Base-by-base conservation (phyloP, 306 rosid genomes). In the Dryas alaskensis region DNA sequence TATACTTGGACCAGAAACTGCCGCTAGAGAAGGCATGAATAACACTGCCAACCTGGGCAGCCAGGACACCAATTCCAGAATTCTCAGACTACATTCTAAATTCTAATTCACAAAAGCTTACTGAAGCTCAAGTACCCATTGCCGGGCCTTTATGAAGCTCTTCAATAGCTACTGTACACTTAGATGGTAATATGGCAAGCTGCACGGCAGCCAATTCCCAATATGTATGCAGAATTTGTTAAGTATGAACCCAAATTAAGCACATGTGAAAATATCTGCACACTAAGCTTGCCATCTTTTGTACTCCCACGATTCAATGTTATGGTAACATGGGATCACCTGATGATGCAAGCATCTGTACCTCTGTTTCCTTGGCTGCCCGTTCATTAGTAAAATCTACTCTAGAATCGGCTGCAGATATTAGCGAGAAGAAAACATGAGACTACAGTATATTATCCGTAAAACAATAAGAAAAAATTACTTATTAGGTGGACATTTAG, bases 1-100 rank as follows among this genome's bases (percentile, higher is more conserved):
- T 69, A 83, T 80, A 81, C 75, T 72, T 84, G 77, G 86, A 81
- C 89, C 89, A 85, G 86, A 86, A 85, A 92, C 92, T 92, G 93
- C 99, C 99, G 87, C 99, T 73, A 94, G 99, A 86, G 98, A 92
- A 86, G 96, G 96, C 97, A 86, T 79, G 83, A 73, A 76, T 83
- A 87, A 80, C 84, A 77, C 84, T 83, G 93, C 97, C 96, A 86
- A 94, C 99, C 99, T 94, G 99, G 99, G 99, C 97, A 90, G 96
- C 89, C 90, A 88, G 93, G 92, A 81, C 82, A 84, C 86, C 76
- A 73, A 86, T 85, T 77, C 86, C 90, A 79, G 63, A 84, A 68
- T 79, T 79, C 79, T 72, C 72, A 81, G 85, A 78, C 91, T 87
- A 84, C 77, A 77, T 78, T 81, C 87, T 85, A 84, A 84, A 78